Base-by-base conservation (phyloP, 2,329 filamentous ascomycete species). In the Whalleya microplaca region DNA sequence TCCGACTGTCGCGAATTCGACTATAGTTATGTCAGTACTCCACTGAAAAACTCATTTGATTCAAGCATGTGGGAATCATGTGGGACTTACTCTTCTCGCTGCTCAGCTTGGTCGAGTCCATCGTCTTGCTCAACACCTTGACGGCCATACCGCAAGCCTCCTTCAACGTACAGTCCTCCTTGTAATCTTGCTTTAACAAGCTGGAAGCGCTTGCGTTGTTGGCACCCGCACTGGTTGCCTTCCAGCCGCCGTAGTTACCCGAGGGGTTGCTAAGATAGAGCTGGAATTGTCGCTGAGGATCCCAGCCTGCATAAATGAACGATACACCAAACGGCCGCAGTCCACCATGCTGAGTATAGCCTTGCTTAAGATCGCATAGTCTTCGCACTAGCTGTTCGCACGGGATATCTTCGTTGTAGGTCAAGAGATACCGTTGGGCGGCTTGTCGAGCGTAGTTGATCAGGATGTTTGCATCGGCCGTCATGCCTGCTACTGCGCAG, bases 401-500 rank as follows among this genome's bases (percentile, higher is more conserved):
- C 57, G 95, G 95, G 64, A 99, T 99, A 74, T 99, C 95, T 89
- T 97, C 93, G 82, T 98, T 96, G 84, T 99, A 99, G 70, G 94
- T 99, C 66, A 96, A 87, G 75, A 99, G 94, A 80, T 99, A 98
- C 73, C 90, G 87, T 80, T 99, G 95, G 69, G 95, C 95, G 70
- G 91, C 90, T 85, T 96, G 92, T 69, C 95, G 92, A 74, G 95
- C 96, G 78, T 96, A 97, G 84, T 99, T 99, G 87, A 99, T 99
- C 75, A 99, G 92, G 77, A 99, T 99, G 82, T 99, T 99, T 76
- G 95, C 95, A 74, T 99, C 95, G 72, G 95, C 95, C 45, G 93
- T 99, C 94, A 99, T 98, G 73, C 95, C 95, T 69, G 95, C 95
- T 58, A 99, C 95, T 60, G 95, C 95, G 78, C 93, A 97, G 78